Evolutionary conservation across 129 eudicot genomes (phyloP).

Genomic region (Oenanthe sinensis): DNA sequence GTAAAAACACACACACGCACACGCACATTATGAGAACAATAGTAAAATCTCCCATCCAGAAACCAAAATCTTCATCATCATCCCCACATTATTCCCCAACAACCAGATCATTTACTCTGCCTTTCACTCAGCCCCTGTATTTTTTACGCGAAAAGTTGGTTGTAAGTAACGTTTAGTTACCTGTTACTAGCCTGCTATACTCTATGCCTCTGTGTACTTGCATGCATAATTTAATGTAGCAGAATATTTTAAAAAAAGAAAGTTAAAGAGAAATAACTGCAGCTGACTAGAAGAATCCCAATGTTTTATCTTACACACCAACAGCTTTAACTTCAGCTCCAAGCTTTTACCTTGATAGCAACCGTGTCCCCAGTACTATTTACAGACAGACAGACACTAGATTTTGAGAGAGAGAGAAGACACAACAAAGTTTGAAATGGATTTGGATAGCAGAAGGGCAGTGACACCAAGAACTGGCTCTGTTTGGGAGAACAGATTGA

Average conservation of each 20-base stretch:
- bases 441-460: constrained; percentile 33
- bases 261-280: neutral
- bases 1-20: too few species aligned
- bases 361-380: constrained; percentile 7
- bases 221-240: neutral
- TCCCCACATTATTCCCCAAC: constrained; percentile 7
- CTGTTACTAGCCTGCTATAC: neutral
- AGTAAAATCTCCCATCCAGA: neutral
- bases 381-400: constrained; percentile 9
- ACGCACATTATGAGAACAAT: neutral
- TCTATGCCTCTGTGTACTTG: too few species aligned
- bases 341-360: constrained; percentile 24
- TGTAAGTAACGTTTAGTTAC: neutral
- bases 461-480: constrained; percentile 45
- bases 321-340: constrained; percentile 45
- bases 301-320: constrained; percentile 37
- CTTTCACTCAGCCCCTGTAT: neutral
- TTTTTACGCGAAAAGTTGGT: neutral
- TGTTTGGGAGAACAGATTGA: constrained; percentile 81
- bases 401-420: constrained; percentile 12
- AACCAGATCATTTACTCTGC: constrained; percentile 4
- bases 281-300: constrained; percentile 26
- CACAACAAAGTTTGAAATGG: constrained; percentile 25
- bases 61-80: neutral
- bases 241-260: neutral